Conservation (phyloP, 495 filamentous ascomycete species). For the Gamarada debralockiae region DNA sequence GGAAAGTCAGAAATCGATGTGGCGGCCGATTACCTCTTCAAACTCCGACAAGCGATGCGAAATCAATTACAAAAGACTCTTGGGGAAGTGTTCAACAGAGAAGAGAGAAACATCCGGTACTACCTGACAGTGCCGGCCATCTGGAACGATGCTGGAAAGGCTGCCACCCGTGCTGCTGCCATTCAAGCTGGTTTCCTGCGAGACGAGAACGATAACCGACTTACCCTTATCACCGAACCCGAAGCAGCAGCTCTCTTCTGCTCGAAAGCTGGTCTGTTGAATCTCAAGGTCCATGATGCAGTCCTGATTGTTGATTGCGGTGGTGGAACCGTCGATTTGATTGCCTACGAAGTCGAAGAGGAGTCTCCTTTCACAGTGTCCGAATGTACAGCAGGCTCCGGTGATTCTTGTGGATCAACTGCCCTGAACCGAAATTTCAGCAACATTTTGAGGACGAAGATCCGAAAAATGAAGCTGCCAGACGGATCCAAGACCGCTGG, state of each 20-base stretch:
- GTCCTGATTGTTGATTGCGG: conserved; percentile 74
- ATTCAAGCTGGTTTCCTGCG: conserved; percentile 73
- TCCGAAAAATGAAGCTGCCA: conserved; percentile 73
- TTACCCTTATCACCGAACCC: conserved; percentile 68
- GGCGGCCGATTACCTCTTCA: conserved; percentile 73
- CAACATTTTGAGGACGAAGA: conserved; percentile 72
- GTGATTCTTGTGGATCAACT: conserved; percentile 71
- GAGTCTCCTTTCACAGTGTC: conserved; percentile 71
- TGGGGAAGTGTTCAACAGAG: conserved; percentile 71
- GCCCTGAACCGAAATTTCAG: conserved; percentile 73
- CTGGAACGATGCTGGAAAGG: conserved; percentile 75
- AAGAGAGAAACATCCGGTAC: conserved; percentile 71
- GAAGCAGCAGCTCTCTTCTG: conserved; percentile 73
- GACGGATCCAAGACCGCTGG: conserved; percentile 72
- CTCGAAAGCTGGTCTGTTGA: conserved; percentile 67
- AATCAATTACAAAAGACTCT: conserved; percentile 72
- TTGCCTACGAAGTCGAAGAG: conserved; percentile 74
- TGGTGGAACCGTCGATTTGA: conserved; percentile 72
- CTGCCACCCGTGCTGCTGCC: conserved; percentile 65
- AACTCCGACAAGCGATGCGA: conserved; percentile 70
- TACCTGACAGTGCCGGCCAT: conserved; percentile 72
- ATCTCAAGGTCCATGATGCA: conserved; percentile 70
- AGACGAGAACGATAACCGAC: conserved; percentile 70
- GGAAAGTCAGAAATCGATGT: conserved; percentile 78
- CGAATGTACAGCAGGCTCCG: conserved; percentile 71